Evolutionary conservation across 768 basidiomycete genomes (phyloP), one percentile per base, ranked within the genome.

Genomic region (Botryobasidium botryosum): DNA sequence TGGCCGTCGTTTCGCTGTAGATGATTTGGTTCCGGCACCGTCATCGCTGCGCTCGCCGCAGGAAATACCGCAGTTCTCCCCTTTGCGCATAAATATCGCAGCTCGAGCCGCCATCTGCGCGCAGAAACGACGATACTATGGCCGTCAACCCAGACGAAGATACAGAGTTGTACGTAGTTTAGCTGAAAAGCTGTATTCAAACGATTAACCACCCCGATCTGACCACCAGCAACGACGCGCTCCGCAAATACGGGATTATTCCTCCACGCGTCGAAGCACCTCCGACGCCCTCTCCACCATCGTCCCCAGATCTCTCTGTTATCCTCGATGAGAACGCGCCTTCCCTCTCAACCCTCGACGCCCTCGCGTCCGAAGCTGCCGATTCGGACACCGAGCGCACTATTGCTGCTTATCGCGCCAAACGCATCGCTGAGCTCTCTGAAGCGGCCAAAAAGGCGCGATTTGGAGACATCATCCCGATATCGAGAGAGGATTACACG

Each of bases 401-500:
- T 44, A 75, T 86, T 52, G 74, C 75, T 47, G 62, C 71, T 40
- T 77, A 78, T 54, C 67, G 77, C 18, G 64, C 69, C 50, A 74
- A 77, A 56, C 69, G 79, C 27, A 52, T 87, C 12, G 69, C 65
- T 10, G 75, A 87, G 51, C 69, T 84, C 53, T 67, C 64, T 45
- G 64, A 62, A 44, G 67, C 70, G 39, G 66, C 73, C 47, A 70
- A 67, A 51, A 70, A 66, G 45, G 76, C 76, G 18, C 70, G 76
- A 25, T 96, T 87, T 56, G 94, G 91, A 17, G 65, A 74, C 21
- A 71, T 94, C 38, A 79, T 83, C 57, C 87, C 88, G 1, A 91
- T 99, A 47, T 75, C 79, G 21, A 67, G 92, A 51, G 88, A 88
- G 13, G 91, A 94, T 58, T 99, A 96, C 61, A 92, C 83, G 32